A percentile compares a stretch with the other conserved stretches of the same genome.
These are phyloP conservation scores for Plasmopara muralis DNA, from an alignment of 352 stramenopile genomes.

Conservation along the genomic window DNA sequence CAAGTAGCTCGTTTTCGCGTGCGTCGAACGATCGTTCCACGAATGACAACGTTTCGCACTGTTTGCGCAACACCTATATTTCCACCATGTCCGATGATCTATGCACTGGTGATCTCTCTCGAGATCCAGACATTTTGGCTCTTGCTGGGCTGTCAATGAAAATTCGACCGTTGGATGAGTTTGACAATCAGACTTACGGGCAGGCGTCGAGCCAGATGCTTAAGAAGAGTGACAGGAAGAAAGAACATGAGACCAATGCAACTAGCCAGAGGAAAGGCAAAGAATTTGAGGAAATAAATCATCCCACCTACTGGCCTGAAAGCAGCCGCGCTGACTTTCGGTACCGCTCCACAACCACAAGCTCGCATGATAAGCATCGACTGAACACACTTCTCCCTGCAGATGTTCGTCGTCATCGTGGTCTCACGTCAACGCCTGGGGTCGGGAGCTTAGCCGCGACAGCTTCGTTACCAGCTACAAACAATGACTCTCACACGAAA, in stretches of 20 bases:
- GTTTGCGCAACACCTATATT: constrained; percentile 32
- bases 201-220: constrained; percentile 12
- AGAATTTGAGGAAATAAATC: constrained; percentile 10
- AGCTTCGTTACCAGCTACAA: constrained; percentile 11
- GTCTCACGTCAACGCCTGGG: constrained; percentile 16
- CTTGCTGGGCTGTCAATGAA: constrained; percentile 46
- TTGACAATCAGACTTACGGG: constrained; percentile 13
- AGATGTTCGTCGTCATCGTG: constrained; percentile 28
- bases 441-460: constrained; percentile 21
- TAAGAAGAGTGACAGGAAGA: constrained; percentile 14
- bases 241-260: constrained; percentile 3
- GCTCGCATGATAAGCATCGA: constrained; percentile 9
- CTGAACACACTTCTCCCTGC: constrained; percentile 15
- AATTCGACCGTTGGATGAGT: constrained; percentile 20
- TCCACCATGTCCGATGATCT: constrained; percentile 40
- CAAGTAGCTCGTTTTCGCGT: constrained; percentile 45
- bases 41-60: constrained; percentile 29
- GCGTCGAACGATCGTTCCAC: constrained; percentile 26
- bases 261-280: not conserved
- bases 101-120: constrained; percentile 33
- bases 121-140: constrained; percentile 47
- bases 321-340: constrained; percentile 11
- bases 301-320: constrained; percentile 11
- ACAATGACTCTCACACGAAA: constrained; percentile 10
- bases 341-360: constrained; percentile 16